Evolutionary conservation across 768 basidiomycete genomes (phyloP).

Genomic region (Leucocoprinus leucothites): DNA sequence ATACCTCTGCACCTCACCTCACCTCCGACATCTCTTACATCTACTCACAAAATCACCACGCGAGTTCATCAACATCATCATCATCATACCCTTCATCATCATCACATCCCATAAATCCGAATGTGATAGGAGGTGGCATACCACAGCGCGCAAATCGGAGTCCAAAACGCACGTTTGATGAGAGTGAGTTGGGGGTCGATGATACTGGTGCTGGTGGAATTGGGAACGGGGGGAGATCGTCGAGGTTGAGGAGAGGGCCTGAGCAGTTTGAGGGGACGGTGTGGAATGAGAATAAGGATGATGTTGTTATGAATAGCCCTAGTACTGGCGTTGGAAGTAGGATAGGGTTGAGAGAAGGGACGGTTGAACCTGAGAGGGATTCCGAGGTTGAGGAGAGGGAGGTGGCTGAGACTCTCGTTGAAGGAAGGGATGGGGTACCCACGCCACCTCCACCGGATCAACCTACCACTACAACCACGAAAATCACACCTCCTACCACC

Average conservation of each 20-base stretch:
- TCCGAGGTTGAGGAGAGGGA: constrained; percentile 14
- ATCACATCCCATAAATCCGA: too few species aligned
- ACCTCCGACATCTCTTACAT: constrained; percentile 11
- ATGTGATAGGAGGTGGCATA: too few species aligned
- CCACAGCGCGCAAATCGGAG: constrained; percentile 13
- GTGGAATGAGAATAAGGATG: constrained; percentile 1
- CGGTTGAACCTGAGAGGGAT: constrained; percentile 13
- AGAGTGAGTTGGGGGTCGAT: constrained; percentile 19
- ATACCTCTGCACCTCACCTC: constrained; percentile 16
- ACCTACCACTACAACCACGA: not conserved
- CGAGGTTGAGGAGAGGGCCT: too few species aligned
- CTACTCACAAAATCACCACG: constrained; percentile 15
- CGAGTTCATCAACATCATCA: too few species aligned
- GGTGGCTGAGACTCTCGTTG: constrained; percentile 5
- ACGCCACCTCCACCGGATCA: too few species aligned
- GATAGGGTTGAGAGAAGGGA: constrained; percentile 4
- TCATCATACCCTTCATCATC: too few species aligned
- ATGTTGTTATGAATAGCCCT: not conserved
- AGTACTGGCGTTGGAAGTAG: constrained; percentile 6
- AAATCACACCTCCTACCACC: not conserved
- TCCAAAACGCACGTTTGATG: constrained; percentile 35
- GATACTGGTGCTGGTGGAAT: constrained; percentile 2
- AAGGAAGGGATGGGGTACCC: too few species aligned
- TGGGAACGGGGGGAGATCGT: too few species aligned
- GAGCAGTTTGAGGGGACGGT: too few species aligned